Percentiles rank a stretch among this genome's conserved stretches.
These are phyloP conservation scores for Teratosphaeria nubilosa DNA, from an alignment of 2,329 filamentous ascomycete genomes.

Conservation along the genomic window DNA sequence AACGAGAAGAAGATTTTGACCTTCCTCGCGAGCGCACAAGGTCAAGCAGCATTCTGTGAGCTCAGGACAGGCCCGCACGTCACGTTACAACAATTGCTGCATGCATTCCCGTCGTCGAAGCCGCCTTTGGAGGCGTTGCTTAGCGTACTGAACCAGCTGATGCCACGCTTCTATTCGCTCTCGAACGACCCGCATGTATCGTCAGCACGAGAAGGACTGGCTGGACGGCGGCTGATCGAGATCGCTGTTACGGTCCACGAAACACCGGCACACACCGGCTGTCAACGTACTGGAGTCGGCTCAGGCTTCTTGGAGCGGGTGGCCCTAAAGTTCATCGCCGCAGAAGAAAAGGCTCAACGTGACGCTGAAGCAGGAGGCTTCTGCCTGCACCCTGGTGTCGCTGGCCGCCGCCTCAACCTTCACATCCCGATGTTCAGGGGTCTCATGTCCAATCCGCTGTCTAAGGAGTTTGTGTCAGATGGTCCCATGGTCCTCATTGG, in stretches of 20 bases:
- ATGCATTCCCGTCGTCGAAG: slow-evolving; percentile 84
- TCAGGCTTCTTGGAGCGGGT: slow-evolving; percentile 89
- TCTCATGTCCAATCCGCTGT: slow-evolving; percentile 92
- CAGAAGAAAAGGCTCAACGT: slow-evolving; percentile 50
- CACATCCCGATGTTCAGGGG: slow-evolving; percentile 96
- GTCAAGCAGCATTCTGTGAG: slow-evolving; percentile 86
- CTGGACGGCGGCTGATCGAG: slow-evolving; percentile 73
- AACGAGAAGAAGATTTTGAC: slow-evolving; percentile 82
- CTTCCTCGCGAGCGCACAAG: slow-evolving; percentile 80
- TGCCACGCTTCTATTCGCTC: slow-evolving; percentile 97
- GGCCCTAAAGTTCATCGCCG: slow-evolving; percentile 60
- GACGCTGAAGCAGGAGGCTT: slow-evolving; percentile 32
- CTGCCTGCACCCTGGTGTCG: slow-evolving; percentile 25
- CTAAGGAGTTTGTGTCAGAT: slow-evolving; percentile 81
- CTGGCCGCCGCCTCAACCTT: slow-evolving; percentile 44
- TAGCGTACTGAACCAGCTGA: slow-evolving; percentile 71
- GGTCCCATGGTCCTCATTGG: slow-evolving; percentile 97
- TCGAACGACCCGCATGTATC: slow-evolving; percentile 89
- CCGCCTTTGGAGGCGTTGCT: slow-evolving; percentile 77
- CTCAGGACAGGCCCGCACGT: slow-evolving; percentile 78
- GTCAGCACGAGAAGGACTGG: slow-evolving; percentile 56
- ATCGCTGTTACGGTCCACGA: slow-evolving; percentile 96
- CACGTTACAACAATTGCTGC: slow-evolving; percentile 73
- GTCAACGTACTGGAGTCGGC: slow-evolving; percentile 67
- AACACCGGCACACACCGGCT: slow-evolving; percentile 61